Evolutionary conservation across 768 basidiomycete species (phyloP), one percentile per base, ranked within the genome.

Genomic region (Suillus placidus): DNA sequence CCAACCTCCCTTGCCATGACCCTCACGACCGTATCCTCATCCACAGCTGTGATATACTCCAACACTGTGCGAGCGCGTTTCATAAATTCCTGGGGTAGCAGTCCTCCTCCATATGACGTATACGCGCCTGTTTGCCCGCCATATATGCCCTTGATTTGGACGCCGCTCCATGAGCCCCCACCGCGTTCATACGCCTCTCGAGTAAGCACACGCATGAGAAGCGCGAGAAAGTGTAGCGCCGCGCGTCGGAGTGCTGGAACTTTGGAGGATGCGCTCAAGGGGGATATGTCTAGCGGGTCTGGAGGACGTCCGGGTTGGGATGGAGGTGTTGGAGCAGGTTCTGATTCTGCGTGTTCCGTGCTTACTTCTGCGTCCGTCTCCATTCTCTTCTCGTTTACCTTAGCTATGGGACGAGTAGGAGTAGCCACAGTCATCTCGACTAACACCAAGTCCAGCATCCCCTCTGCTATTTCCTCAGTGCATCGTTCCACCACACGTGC

Each of bases 211-310:
- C 84, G 83, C n/a, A 94, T 75, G 38, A 95, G 79, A 10, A 89
- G 72, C 0, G 87, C 81, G 51, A 97, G 81, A 73, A 97, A 90
- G 70, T 95, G 89, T n/a, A 97, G 73, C 0, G 93, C 94, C 1
- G 93, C 89, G 49, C 97, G 90, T 38, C 96, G 86, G 4, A 98
- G 80, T 1, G 93, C 84, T 1, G 96, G 93, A 57, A 92, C 83
- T 73, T 88, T 93, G 0, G 90, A 67, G 69, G 89, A 60, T 4
- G 78, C 78, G 18, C 26, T 60, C 58, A 42, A 1, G 30, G 58
- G 58, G 10, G 58, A 60, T 20, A 42, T 60, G 30, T 60, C 58
- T 32, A 60, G 58, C 23, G 40, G 16, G 58, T 60, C 58, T 32
- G 12, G 26, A 32, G 30, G 30, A 18, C 58, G 26, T 42, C 42